Percentiles rank a stretch among this genome's conserved stretches.
These are phyloP conservation scores for Hypoxylon sp. DNA, from an alignment of 2,329 filamentous ascomycete species.

Conservation along the genomic window DNA sequence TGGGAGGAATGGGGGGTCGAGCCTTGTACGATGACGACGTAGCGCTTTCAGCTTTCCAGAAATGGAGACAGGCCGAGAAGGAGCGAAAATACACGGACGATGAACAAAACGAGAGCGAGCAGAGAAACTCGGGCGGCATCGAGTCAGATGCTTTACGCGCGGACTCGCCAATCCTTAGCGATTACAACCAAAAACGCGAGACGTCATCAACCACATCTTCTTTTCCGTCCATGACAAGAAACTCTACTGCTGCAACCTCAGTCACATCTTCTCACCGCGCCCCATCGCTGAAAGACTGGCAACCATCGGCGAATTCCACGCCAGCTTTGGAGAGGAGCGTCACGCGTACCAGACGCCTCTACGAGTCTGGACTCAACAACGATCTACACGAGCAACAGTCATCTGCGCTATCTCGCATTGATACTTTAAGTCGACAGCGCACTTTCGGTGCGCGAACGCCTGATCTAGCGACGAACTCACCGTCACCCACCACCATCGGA, in stretches of 20 bases:
- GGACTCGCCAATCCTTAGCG: constrained; percentile 68
- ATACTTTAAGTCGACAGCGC: constrained; percentile 77
- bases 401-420: constrained; percentile 80
- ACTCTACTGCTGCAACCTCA: constrained; percentile 90
- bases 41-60: constrained; percentile 84
- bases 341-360: constrained; percentile 79
- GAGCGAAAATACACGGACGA: constrained; percentile 60
- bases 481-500: constrained; percentile 59
- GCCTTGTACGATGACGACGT: constrained; percentile 90
- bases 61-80: constrained; percentile 72
- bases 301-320: constrained; percentile 56
- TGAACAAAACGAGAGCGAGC: constrained; percentile 54
- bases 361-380: constrained; percentile 84
- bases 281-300: constrained; percentile 64
- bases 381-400: constrained; percentile 84
- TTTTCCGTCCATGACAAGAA: constrained; percentile 73
- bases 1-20: constrained; percentile 69
- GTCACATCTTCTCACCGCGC: constrained; percentile 76
- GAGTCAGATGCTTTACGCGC: constrained; percentile 55
- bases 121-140: constrained; percentile 45
- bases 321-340: constrained; percentile 70
- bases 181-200: constrained; percentile 80
- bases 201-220: constrained; percentile 88
- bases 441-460: constrained; percentile 63
- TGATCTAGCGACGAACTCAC: constrained; percentile 58